Percentiles rank a stretch among this genome's conserved stretches.
Conservation (phyloP, 163 green algal species). For the Picocystis sp. region DNA sequence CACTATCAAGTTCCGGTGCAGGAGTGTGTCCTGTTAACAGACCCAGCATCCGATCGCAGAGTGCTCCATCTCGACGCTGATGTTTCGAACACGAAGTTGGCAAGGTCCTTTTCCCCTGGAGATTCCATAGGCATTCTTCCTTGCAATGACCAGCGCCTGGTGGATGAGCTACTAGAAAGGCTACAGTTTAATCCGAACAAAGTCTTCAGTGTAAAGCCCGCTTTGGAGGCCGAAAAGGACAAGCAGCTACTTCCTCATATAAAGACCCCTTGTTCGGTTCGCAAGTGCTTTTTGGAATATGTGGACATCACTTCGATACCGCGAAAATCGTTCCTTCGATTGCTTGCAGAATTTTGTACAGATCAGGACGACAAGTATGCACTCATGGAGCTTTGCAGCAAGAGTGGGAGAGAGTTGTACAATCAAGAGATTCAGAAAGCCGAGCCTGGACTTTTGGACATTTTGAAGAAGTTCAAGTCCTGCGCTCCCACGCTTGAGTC, state of each 20-base stretch:
- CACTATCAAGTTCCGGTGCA: too few species aligned
- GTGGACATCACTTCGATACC: constrained; percentile 55
- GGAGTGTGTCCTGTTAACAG: too few species aligned
- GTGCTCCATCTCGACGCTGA: too few species aligned
- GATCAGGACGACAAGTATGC: constrained; percentile 29
- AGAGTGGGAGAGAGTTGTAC: constrained; percentile 37
- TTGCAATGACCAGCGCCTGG: constrained; percentile 43
- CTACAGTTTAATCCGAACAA: constrained; percentile 33
- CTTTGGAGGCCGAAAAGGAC: background rate
- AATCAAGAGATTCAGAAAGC: constrained; percentile 20
- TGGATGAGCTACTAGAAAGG: constrained; percentile 40
- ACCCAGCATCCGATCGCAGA: too few species aligned
- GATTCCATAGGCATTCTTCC: constrained; percentile 51
- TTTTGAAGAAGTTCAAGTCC: constrained; percentile 42
- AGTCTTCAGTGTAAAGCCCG: constrained; percentile 29
- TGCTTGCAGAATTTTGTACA: constrained; percentile 62
- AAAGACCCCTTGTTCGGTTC: constrained; percentile 50
- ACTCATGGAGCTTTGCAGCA: constrained; percentile 34
- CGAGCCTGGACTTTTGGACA: constrained; percentile 41
- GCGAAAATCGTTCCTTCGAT: constrained; percentile 60
- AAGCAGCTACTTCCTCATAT: constrained; percentile 47
- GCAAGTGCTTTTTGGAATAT: constrained; percentile 31
- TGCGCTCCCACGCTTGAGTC: constrained; percentile 48
- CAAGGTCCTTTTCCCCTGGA: constrained; percentile 8
- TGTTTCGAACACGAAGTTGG: too few species aligned